Evolutionary conservation across 2,329 filamentous ascomycete species (phyloP).

Genomic region (Aspergillus pseudotamarii): DNA sequence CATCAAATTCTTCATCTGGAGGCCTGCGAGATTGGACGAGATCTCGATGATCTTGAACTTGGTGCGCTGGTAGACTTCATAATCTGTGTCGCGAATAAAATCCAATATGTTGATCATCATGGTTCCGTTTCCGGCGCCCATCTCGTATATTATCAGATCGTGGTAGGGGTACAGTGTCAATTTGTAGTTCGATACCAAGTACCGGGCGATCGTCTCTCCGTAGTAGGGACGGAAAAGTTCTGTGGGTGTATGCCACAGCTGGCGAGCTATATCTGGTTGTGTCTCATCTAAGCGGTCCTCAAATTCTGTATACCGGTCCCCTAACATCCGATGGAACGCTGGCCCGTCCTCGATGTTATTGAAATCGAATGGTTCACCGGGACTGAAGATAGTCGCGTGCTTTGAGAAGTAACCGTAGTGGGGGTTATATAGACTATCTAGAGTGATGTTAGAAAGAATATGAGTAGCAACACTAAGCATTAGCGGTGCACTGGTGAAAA

Average conservation of each 20-base stretch:
- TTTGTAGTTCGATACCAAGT: constrained; percentile 94
- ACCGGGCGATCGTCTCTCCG: constrained; percentile 94
- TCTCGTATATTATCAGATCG: constrained; percentile 97
- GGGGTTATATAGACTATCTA: constrained; percentile 92
- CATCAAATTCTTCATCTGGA: constrained; percentile 74
- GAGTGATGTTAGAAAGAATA: background rate
- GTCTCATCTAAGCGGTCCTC: constrained; percentile 82
- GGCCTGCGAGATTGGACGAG: constrained; percentile 73
- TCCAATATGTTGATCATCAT: constrained; percentile 98
- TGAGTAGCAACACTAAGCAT: background rate
- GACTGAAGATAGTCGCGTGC: constrained; percentile 92
- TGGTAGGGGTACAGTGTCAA: constrained; percentile 92
- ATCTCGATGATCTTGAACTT: constrained; percentile 97
- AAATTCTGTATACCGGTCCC: constrained; percentile 82
- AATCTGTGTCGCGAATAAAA: constrained; percentile 87
- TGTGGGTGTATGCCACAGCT: constrained; percentile 97
- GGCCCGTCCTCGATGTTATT: constrained; percentile 77
- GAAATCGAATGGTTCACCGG: constrained; percentile 91
- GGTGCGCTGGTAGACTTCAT: constrained; percentile 90
- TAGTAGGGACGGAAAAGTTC: constrained; percentile 97
- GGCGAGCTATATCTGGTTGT: constrained; percentile 73
- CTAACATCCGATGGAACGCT: constrained; percentile 76
- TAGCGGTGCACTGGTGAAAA: constrained; percentile 17
- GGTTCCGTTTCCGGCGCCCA: constrained; percentile 95
- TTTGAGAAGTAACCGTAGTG: constrained; percentile 96